These are phyloP conservation scores for Kodamaea sagamina DNA, from an alignment of 805 yeast species.

Conservation along the genomic window DNA sequence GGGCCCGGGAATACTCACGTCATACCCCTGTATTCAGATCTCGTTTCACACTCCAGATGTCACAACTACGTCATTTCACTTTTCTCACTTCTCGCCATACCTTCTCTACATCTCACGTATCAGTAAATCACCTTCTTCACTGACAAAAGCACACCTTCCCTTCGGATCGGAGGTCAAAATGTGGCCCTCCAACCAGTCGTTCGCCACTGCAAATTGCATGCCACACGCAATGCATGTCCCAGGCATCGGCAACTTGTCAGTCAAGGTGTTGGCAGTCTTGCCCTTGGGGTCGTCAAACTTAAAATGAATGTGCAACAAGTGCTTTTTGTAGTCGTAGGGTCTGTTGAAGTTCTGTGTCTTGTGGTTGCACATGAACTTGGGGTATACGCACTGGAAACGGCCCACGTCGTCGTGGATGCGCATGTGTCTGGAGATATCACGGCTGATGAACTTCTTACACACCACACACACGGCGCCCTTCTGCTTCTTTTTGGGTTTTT, in stretches of 20 bases:
- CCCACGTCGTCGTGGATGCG: constrained; percentile 47
- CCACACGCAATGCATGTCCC: constrained; percentile 53
- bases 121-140: constrained; percentile 4
- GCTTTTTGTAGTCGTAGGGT: constrained; percentile 49
- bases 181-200: constrained; percentile 59
- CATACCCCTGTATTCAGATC: no score
- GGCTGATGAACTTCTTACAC: constrained; percentile 42
- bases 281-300: constrained; percentile 44
- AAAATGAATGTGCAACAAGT: constrained; percentile 44
- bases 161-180: constrained; percentile 33
- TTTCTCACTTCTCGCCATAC: no score
- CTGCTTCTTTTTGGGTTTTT: constrained; percentile 11
- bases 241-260: constrained; percentile 40
- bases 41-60: no score
- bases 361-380: constrained; percentile 41
- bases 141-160: constrained; percentile 11
- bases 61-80: no score
- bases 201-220: constrained; percentile 42
- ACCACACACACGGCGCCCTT: constrained; percentile 42
- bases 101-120: no score
- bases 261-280: constrained; percentile 40
- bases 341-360: constrained; percentile 45
- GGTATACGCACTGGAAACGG: constrained; percentile 45
- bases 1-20: no score
- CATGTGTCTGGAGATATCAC: constrained; percentile 45